These are phyloP conservation scores for Cladosporium colombiae DNA, from an alignment of 2,329 filamentous ascomycete genomes.

Conservation along the genomic window DNA sequence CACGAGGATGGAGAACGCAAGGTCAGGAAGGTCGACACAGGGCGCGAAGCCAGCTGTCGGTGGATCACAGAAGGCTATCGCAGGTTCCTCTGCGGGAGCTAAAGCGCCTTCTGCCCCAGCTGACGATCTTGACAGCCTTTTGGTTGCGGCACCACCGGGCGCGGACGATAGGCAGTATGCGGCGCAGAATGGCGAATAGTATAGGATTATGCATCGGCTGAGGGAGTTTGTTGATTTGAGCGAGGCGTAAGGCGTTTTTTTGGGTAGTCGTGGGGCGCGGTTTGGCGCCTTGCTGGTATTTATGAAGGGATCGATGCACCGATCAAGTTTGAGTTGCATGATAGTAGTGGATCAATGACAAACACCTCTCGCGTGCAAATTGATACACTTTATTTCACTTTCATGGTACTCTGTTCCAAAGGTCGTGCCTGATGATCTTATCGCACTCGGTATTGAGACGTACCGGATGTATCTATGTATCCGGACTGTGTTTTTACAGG, in stretches of 20 bases:
- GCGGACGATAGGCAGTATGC: constrained; percentile 78
- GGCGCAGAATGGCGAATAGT: constrained; percentile 76
- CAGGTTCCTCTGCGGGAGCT: constrained; percentile 14
- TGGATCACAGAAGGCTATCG: constrained; percentile 31
- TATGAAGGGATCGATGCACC: neutral
- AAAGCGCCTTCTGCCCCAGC: constrained; percentile 43
- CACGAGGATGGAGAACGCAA: constrained; percentile 75
- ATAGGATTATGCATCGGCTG: neutral
- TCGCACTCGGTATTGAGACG: neutral
- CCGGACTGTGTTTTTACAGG: neutral
- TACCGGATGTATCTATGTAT: neutral
- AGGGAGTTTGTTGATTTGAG: neutral
- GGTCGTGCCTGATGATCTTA: neutral
- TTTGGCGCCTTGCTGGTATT: neutral
- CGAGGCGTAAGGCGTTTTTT: constrained; percentile 18
- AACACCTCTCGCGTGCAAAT: neutral
- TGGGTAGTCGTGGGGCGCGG: neutral
- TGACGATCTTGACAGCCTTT: constrained; percentile 46
- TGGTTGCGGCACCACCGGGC: constrained; percentile 77
- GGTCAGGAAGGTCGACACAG: constrained; percentile 58
- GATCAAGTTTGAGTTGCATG: neutral
- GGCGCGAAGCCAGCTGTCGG: constrained; percentile 28
- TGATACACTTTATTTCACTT: neutral
- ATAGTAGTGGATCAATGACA: neutral
- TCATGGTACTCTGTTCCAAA: neutral